Evolutionary conservation across 129 eudicot genomes (phyloP), one percentile per base, ranked within the genome.

Genomic region (Centaurea solstitialis): DNA sequence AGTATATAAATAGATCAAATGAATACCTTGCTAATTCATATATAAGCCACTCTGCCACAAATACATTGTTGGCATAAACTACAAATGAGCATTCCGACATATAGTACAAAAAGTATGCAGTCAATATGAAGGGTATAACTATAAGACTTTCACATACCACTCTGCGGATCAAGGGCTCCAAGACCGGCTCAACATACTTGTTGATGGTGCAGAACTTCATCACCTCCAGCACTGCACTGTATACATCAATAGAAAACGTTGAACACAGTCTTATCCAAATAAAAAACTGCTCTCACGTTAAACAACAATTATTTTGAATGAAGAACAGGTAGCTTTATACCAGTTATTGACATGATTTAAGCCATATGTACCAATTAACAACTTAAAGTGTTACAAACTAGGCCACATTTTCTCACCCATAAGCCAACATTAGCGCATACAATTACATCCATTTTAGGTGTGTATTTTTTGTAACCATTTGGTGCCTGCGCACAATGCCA

Each of bases 111-210:
- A n/a, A 57, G 37, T 33, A 61, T 18, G 50, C 39, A 9, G n/a
- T 17, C 20, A 61, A 79, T 35, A 21, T 70, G 7, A 50, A 53
- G 57, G 18, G 39, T 53, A 69, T 28, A 69, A 70, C n/a, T n/a
- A n/a, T n/a, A 1, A 57, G 17, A 11, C 5, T 61, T 39, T 71
- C 17, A 87, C 98, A 80, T 91, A 92, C 99, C 50, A 95, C 96
- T 86, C 88, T 86, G 43, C 98, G 96, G 41, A 95, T 87, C 89
- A 95, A 84, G 64, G 99, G 97, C 97, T 95, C 99, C 84, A 95
- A 79, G 77, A 81, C 90, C 2, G 92, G 95, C 90, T 87, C 92
- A 68, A 91, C 75, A 64, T 85, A 76, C 38, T 80, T 74, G 68
- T 92, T 89, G 84, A 89, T 72, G 10, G 85, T 87, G 64, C 86